Conservation (phyloP, 148 eudicot species). For the Dianthus caryophyllus region DNA sequence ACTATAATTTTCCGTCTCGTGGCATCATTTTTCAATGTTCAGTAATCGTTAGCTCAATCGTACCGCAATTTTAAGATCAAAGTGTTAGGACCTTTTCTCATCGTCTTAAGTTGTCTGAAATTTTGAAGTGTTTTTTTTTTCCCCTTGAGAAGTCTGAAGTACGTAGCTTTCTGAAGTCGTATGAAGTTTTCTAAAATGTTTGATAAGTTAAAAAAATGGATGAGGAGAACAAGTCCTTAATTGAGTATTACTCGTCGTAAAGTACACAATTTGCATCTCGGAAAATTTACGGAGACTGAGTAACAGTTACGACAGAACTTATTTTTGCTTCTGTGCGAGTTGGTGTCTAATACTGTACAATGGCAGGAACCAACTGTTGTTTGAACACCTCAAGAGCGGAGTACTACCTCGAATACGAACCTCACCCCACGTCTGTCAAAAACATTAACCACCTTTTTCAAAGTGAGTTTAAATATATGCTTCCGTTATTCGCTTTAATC, state of each 20-base stretch:
- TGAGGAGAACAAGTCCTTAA: too few species aligned
- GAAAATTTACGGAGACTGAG: too few species aligned
- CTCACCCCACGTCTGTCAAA: slow-evolving; percentile 92
- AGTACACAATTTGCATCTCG: too few species aligned
- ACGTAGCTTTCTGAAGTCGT: too few species aligned
- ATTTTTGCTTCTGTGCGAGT: neutral
- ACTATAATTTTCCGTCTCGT: neutral
- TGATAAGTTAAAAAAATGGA: too few species aligned
- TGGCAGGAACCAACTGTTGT: slow-evolving; percentile 92
- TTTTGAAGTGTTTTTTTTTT: too few species aligned
- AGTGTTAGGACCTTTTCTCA: neutral
- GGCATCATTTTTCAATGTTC: slow-evolving; percentile 1
- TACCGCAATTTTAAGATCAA: neutral
- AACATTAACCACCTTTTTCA: slow-evolving; percentile 91
- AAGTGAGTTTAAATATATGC: slow-evolving; percentile 45
- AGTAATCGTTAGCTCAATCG: neutral
- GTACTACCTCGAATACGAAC: slow-evolving; percentile 75
- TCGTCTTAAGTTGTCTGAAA: too few species aligned
- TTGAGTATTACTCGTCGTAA: too few species aligned
- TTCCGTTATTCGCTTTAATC: neutral
- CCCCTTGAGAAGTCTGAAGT: too few species aligned
- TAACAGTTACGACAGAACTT: too few species aligned
- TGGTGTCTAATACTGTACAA: neutral
- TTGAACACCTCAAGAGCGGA: slow-evolving; percentile 72
- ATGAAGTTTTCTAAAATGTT: too few species aligned